Evolutionary conservation across 2,329 filamentous ascomycete species (phyloP), one percentile per base, ranked within the genome.

Genomic region (Botrytis elliptica): DNA sequence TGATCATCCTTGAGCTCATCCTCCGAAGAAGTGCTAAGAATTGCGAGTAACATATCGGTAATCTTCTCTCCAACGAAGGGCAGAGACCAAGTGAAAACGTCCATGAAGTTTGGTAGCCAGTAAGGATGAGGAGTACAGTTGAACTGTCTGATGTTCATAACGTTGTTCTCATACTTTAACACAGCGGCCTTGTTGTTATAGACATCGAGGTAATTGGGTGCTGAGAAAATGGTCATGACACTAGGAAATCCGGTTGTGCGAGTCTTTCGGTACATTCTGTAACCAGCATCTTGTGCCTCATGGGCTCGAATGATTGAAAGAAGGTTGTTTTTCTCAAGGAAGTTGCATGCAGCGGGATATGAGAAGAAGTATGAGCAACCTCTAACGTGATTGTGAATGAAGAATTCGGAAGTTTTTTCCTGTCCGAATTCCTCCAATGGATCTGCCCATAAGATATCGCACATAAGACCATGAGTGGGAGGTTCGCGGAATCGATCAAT

Each of bases 171-270:
- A 83, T 99, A 99, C 85, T 99, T 99, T 80, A 99, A 87, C 59
- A 99, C 96, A 0, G 96, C 96, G 2, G 96, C 96, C 87, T 99
- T 99, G 88, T 99, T 99, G 90, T 99, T 99, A 85, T 99, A 99
- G 55, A 99, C 95, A 81, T 99, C 96, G 76, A 99, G 90, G 82
- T 99, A 99, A 84, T 99, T 99, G 55, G 96, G 96, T 1, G 96
- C 96, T 63, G 95, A 98, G 88, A 99, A 99, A 80, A 99, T 99
- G 78, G 96, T 99, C 96, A 99, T 99, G 76, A 99, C 96, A 85
- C 95, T 98, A 36, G 96, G 96, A 85, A 99, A 99, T 3, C 96
- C 96, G 33, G 96, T 99, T 1, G 96, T 98, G 76, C 95, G 90
- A 40, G 96, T 99, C 88, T 99, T 99, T 78, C 96, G 90, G 84